Percentiles rank a stretch among this genome's conserved stretches.
Conservation (phyloP, 2,329 filamentous ascomycete genomes). For the Cytospora piceae region DNA sequence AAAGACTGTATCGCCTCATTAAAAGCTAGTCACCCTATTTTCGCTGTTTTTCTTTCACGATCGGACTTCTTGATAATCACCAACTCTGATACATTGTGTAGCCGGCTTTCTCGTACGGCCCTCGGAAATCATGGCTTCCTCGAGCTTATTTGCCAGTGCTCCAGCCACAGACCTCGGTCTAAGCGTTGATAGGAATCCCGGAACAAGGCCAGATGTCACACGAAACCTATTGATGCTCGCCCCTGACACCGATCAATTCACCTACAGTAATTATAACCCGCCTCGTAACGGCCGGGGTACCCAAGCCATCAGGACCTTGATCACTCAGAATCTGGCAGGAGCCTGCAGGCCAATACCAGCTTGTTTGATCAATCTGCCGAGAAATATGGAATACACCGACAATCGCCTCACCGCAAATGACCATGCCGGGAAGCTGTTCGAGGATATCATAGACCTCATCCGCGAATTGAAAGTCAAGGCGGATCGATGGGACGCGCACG, state of each 20-base stretch:
- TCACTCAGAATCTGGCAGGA: background rate
- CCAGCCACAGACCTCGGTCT: background rate
- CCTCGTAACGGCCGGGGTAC: too few relatives aligned
- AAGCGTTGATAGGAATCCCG: background rate
- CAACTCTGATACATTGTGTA: too few relatives aligned
- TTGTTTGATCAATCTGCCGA: background rate
- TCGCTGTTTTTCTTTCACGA: too few relatives aligned
- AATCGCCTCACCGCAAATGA: background rate
- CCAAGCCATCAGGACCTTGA: too few relatives aligned
- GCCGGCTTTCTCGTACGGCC: background rate
- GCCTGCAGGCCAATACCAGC: background rate
- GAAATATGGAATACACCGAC: background rate
- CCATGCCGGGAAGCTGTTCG: background rate
- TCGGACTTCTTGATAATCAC: too few relatives aligned
- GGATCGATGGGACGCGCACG: background rate
- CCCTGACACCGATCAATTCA: too few relatives aligned
- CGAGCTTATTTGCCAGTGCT: background rate
- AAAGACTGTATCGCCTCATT: too few relatives aligned
- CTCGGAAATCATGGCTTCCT: background rate
- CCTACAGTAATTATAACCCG: too few relatives aligned
- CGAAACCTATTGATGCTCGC: too few relatives aligned
- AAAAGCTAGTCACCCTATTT: too few relatives aligned
- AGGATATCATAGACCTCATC: background rate
- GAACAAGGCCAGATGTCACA: too few relatives aligned
- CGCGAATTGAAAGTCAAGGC: background rate